Evolutionary conservation across 2,329 filamentous ascomycete genomes (phyloP).

Genomic region (Colletotrichum chlorophyti): DNA sequence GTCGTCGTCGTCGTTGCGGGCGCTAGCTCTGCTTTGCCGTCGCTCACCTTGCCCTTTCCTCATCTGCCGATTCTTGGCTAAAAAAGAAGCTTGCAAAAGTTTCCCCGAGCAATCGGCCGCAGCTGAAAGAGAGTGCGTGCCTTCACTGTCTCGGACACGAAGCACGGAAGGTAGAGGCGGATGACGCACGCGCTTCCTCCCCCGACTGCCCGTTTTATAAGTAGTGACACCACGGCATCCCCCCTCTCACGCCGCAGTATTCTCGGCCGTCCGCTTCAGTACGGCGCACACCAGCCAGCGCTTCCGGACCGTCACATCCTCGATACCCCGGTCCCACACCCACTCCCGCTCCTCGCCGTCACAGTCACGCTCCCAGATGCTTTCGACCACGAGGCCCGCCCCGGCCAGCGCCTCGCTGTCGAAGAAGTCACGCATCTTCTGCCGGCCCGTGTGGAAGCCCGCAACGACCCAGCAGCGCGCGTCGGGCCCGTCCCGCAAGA

Average conservation of each 20-base stretch:
- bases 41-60: no score
- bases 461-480: slow-evolving; percentile 70
- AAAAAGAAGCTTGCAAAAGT: slow-evolving; percentile 15
- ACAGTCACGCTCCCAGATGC: slow-evolving; percentile 73
- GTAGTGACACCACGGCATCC: not conserved
- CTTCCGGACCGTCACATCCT: slow-evolving; percentile 69
- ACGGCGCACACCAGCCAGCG: slow-evolving; percentile 72
- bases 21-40: not conserved
- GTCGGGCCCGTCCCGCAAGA: slow-evolving; percentile 53
- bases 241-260: not conserved
- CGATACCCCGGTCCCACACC: slow-evolving; percentile 63
- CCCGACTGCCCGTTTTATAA: slow-evolving; percentile 4
- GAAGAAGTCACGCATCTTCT: slow-evolving; percentile 72
- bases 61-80: no score
- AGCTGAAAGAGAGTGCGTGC: slow-evolving; percentile 5
- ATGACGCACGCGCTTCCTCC: not conserved
- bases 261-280: slow-evolving; percentile 45
- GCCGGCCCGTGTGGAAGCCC: slow-evolving; percentile 75
- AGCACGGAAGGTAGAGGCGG: no score
- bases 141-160: not conserved
- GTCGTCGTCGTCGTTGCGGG: slow-evolving; percentile 9
- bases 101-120: not conserved
- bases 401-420: slow-evolving; percentile 50
- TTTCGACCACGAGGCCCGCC: slow-evolving; percentile 65
- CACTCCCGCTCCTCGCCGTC: slow-evolving; percentile 68